Base-by-base conservation (phyloP, 805 yeast species). In the Candida sonorensis region DNA sequence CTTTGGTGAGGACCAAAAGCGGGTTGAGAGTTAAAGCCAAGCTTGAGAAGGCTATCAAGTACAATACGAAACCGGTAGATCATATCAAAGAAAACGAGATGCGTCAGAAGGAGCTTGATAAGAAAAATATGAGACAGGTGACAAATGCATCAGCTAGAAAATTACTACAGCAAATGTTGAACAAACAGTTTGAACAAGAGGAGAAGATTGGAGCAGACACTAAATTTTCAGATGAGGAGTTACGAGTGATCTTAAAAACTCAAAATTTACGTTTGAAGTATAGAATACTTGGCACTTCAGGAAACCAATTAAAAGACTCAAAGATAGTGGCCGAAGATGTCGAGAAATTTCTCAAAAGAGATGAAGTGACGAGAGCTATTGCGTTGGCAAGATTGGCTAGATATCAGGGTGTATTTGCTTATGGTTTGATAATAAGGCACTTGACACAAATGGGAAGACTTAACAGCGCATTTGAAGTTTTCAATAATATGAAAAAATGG, bases 401-500 rank as follows among this genome's bases (percentile, higher is more conserved):
- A 17, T 26, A 20, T 18, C 64, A 66, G 23, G 84, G 82, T 7
- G 42, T 63, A 0, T 82, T 76, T 20, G 82, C 75, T 1, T 69
- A 75, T 73, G 82, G 83, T 41, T 63, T 69, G n/a, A 62, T 82
- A 0, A 50, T 76, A 46, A 65, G 69, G 37, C 67, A 74, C 61
- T 59, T 66, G 26, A 53, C 78, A 4, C 51, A 51, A 7, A 44
- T 59, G 7, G 64, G 67, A 3, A 64, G 66, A 15, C 50, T 66
- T 1, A 64, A 67, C 27, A 63, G 61, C 7, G 81, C 81, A 0
- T 34, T 78, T 17, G 70, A 70, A 25, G 42, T 72, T 13, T 66
- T 66, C 37, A 64, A 67, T 31, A 66, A 70, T 56, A 60, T 84
- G 30, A 77, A 75, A 43, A 80, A 77, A 48, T 71, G 83, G 77